Evolutionary conservation across 2,329 filamentous ascomycete genomes (phyloP).

Genomic region (Lachnellula cervina): DNA sequence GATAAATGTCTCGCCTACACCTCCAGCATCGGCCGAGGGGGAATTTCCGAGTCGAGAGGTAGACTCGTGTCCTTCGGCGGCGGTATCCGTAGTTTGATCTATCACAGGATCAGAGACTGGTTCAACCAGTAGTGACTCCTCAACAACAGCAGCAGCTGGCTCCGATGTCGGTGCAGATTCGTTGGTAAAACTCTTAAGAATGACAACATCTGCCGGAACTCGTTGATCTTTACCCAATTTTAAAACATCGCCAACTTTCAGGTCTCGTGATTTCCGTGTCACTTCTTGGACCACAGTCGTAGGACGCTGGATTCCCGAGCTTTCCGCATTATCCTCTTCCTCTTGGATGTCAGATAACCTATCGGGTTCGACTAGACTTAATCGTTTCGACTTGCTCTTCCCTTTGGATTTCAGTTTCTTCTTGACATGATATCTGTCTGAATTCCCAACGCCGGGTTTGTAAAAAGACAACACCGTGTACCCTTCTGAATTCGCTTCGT

Average conservation of each 20-base stretch:
- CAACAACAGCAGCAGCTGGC: slow-evolving; percentile 5
- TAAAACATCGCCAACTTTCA: slow-evolving; percentile 93
- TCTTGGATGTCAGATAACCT: slow-evolving; percentile 63
- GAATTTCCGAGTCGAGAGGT: slow-evolving; percentile 25
- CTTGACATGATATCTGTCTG: slow-evolving; percentile 34
- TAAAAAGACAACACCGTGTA: slow-evolving; percentile 75
- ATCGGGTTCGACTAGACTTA: slow-evolving; percentile 32
- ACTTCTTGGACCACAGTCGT: slow-evolving; percentile 59
- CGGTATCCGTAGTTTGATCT: slow-evolving; percentile 19
- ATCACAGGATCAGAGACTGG: slow-evolving; percentile 28
- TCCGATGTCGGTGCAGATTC: slow-evolving; percentile 40
- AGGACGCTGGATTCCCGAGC: slow-evolving; percentile 37
- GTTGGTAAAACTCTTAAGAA: slow-evolving; percentile 72
- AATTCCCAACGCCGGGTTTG: slow-evolving; percentile 40
- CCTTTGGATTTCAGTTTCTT: slow-evolving; percentile 45
- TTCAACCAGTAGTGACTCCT: slow-evolving; percentile 26
- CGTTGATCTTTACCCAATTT: slow-evolving; percentile 89
- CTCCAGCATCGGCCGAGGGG: slow-evolving; percentile 27
- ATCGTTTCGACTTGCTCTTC: slow-evolving; percentile 36
- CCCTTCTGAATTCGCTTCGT: slow-evolving; percentile 88
- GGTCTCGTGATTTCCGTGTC: slow-evolving; percentile 75
- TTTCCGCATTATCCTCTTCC: slow-evolving; percentile 55
- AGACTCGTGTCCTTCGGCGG: slow-evolving; percentile 20
- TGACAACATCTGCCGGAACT: slow-evolving; percentile 89
- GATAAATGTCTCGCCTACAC: slow-evolving; percentile 83